Evolutionary conservation across 1,284 basidiomycete genomes (phyloP), one percentile per base, ranked within the genome.

Genomic region (Apiotrichum akiyoshidainum): DNA sequence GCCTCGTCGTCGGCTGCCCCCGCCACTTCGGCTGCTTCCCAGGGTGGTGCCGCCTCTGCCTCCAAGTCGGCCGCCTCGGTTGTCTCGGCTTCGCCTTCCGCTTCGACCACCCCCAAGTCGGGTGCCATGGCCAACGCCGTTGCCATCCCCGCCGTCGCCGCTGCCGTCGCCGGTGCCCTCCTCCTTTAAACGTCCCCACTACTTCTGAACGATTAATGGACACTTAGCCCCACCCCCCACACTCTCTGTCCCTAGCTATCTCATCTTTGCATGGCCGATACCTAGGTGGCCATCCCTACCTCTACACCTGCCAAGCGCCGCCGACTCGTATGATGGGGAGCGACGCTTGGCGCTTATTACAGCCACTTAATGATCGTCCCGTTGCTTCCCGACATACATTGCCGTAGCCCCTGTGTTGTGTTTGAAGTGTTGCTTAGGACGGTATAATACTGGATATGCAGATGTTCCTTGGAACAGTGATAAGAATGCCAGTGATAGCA

Each of bases 101-200:
- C 66, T 21, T 61, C 67, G 26, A 49, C 62, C 54, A 54, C 60
- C 47, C 46, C 65, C 47, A 53, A 57, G 39, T 3, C 50, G 22
- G 52, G 42, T 31, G 22, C 52, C 42, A 45, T 39, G 34, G 22
- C 61, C 48, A 59, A 39, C 35, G 61, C 59, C 46, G 64, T 62
- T 50, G 70, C 64, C 46, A 35, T 70, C 46, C 68, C 69, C 26
- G 67, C 66, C 52, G 52, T 73, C 46, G 72, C 67, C 46, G 61
- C 65, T 54, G 74, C 65, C 54, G 58, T 65, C 41, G 72, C 67
- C 59, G 70, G 65, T 59, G 60, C 71, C 39, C 68, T 67, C 52
- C 52, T 67, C 44, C 61, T 76, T 61, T 76, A 72, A 71, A 48
- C 47, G 35, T 17, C 37, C n/a, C 44, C 12, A 11, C 16, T 5